Evolutionary conservation across 2,329 filamentous ascomycete genomes (phyloP).

Genomic region (Escovopsis sp.): DNA sequence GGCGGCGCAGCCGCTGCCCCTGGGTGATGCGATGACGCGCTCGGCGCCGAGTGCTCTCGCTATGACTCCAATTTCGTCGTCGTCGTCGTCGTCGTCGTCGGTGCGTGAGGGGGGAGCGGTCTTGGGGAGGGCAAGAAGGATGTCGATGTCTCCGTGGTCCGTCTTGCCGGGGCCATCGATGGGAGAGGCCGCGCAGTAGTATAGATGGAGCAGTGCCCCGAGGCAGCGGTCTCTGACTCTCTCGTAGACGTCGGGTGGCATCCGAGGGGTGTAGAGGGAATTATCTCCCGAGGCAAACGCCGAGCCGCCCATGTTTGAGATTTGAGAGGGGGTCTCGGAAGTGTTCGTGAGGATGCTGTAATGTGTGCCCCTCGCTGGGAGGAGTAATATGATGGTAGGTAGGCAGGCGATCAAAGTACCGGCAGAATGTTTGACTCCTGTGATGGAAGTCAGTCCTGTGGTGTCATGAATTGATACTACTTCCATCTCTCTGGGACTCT

Average conservation of each 20-base stretch:
- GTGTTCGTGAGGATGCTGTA: neutral
- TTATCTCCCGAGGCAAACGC: slow-evolving; percentile 36
- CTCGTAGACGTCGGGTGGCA: slow-evolving; percentile 44
- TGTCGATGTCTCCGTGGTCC: slow-evolving; percentile 60
- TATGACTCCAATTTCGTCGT: slow-evolving; percentile 18
- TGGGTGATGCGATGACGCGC: slow-evolving; percentile 17
- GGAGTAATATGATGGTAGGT: too few species aligned
- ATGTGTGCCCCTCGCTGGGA: too few species aligned
- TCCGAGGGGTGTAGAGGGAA: slow-evolving; percentile 48
- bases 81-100: slow-evolving; percentile 7
- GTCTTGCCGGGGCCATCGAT: slow-evolving; percentile 55
- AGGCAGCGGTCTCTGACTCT: slow-evolving; percentile 32
- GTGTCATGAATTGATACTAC: too few species aligned
- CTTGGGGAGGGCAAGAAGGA: slow-evolving; percentile 37
- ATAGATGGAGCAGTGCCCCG: slow-evolving; percentile 34
- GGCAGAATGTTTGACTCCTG: too few species aligned
- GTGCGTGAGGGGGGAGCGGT: neutral
- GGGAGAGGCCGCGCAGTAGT: slow-evolving; percentile 39
- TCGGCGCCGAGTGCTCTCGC: slow-evolving; percentile 29
- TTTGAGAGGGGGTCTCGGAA: neutral
- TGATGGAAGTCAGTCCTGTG: too few species aligned
- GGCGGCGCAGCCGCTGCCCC: slow-evolving; percentile 14
- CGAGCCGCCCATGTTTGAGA: slow-evolving; percentile 46
- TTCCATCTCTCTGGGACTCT: too few species aligned
- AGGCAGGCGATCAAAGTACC: too few species aligned